phyloP scores from a whole-genome alignment of 176 grass and related monocot species.

The Rhynchospora tenuis region DNA sequence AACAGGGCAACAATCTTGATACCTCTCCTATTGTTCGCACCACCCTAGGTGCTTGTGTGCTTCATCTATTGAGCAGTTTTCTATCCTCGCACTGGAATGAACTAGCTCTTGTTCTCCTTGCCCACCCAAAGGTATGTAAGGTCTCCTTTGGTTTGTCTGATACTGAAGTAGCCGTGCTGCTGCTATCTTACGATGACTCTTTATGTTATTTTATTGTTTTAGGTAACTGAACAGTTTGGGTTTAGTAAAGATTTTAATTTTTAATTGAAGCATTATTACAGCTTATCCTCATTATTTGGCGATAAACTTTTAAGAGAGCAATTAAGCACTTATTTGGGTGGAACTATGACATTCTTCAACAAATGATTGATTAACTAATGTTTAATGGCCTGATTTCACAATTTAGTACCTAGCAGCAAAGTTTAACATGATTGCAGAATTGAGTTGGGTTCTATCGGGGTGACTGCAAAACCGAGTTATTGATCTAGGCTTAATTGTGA shows the following conservation, averaged over 20 bases:
- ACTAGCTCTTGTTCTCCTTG: slow-evolving; percentile 90
- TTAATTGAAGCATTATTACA: not conserved
- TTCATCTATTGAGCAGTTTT: slow-evolving; percentile 80
- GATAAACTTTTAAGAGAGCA: not conserved
- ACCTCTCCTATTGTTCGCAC: slow-evolving; percentile 61
- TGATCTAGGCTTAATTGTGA: not conserved
- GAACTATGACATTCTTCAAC: not conserved
- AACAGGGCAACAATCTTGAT: slow-evolving; percentile 56
- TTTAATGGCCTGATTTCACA: not conserved
- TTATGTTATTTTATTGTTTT: not conserved
- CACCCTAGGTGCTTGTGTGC: slow-evolving; percentile 62
- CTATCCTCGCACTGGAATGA: slow-evolving; percentile 85
- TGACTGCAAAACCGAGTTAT: not conserved
- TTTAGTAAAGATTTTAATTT: not conserved
- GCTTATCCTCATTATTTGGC: not conserved
- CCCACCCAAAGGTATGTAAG: slow-evolving; percentile 77
- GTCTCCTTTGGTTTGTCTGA: not conserved
- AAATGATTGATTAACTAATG: not conserved
- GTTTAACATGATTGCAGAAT: not conserved
- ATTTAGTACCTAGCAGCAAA: not conserved
- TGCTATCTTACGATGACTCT: not conserved
- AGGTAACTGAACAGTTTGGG: not conserved
- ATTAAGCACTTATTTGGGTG: not conserved
- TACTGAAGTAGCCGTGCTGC: not conserved
- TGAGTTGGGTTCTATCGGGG: not conserved